phyloP scores from a whole-genome alignment of 2,329 filamentous ascomycete species.

The Exserohilum rostratum region DNA sequence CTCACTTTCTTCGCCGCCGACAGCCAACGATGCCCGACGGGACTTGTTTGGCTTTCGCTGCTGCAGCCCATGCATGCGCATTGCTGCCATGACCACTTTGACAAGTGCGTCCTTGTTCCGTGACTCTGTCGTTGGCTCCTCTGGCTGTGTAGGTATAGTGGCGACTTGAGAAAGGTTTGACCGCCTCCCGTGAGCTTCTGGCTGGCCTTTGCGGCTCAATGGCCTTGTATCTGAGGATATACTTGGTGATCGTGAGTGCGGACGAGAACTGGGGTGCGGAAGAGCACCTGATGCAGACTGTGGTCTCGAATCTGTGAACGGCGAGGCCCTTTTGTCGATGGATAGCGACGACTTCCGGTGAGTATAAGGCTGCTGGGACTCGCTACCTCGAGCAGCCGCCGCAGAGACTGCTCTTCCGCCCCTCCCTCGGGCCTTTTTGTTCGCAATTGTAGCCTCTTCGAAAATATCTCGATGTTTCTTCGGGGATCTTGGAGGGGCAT shows the following conservation, averaged over 20 bases:
- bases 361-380: slow-evolving; percentile 29
- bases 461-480: slow-evolving; percentile 56
- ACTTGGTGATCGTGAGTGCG: slow-evolving; percentile 42
- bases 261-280: slow-evolving; percentile 32
- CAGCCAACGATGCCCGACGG: slow-evolving; percentile 30
- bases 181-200: slow-evolving; percentile 34
- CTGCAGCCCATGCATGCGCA: slow-evolving; percentile 59
- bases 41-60: slow-evolving; percentile 49
- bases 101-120: slow-evolving; percentile 59
- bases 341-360: slow-evolving; percentile 44
- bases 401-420: slow-evolving; percentile 54
- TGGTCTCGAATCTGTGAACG: slow-evolving; percentile 32
- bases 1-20: slow-evolving; percentile 22
- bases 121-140: slow-evolving; percentile 45
- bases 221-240: slow-evolving; percentile 41
- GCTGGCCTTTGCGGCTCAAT: slow-evolving; percentile 36
- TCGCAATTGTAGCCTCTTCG: slow-evolving; percentile 54
- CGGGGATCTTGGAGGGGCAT: slow-evolving; percentile 29
- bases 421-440: slow-evolving; percentile 50
- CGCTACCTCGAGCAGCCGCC: slow-evolving; percentile 46
- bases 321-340: slow-evolving; percentile 30
- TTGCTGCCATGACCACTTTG: slow-evolving; percentile 59
- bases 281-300: slow-evolving; percentile 30
- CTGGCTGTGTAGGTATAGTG: slow-evolving; percentile 36
- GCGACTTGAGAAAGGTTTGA: slow-evolving; percentile 44